Base-by-base conservation (phyloP, 177 flowering plant species). In the Vitis hybrid region DNA sequence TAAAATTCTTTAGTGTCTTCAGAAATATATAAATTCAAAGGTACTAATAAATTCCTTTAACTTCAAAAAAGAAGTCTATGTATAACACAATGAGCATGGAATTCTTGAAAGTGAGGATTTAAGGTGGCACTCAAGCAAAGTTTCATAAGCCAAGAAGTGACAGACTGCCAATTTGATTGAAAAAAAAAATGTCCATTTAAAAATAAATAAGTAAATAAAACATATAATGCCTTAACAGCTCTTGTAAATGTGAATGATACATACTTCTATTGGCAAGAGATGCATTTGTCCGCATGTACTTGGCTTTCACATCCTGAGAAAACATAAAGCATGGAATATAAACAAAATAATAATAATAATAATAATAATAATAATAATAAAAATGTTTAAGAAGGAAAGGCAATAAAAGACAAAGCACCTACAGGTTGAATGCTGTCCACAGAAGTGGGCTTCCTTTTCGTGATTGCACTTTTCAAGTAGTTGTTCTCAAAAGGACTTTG, bases 391-490 rank as follows among this genome's bases (percentile, higher is more conserved):
- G 46, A 40, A 40, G 46, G 32, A 13, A 35, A 52, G 18, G 52
- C 17, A 27, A 57, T 30, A 17, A 17, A 66, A 69, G 46, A 66
- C 17, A 35, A 69, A 35, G 49, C 60, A 72, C 85, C 27, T 82
- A 89, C 94, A 14, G 3, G 66, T 52, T 76, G 72, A 56, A 65
- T 18, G 62, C 61, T 61, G 59, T 80, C 80, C 60, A 27, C 24
- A 49, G 72, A 51, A 18, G 75, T 61, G 60, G 71, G 52, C 77
- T 87, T 86, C 78, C 88, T 82, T 82, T 88, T 89, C 67, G 13
- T 52, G 46, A 51, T 7, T 30, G 72, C 52, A 62, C 73, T 64
- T 55, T 80, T 71, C 19, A 49, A 19, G 52, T 58, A n/a, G 24
- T 61, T 62, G 64, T 56, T 67, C 57, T 60, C 69, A 52, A 52